Conservation (phyloP, 352 stramenopile species). For the Pythium phragmitis region DNA sequence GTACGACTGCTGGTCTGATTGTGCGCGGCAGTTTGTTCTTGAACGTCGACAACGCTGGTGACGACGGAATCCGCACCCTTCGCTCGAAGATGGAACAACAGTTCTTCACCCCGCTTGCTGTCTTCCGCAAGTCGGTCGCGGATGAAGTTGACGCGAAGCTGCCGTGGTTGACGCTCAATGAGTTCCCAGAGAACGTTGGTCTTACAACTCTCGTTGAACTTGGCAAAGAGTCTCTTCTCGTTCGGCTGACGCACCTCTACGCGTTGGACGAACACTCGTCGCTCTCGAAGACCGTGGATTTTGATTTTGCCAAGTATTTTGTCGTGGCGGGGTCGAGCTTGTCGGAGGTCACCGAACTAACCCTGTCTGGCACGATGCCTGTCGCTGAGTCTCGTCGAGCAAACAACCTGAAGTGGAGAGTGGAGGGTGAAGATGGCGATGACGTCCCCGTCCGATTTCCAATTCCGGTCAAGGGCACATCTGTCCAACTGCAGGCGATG, state of each 20-base stretch:
- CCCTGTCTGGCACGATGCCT: conserved; percentile 83
- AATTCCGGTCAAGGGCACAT: conserved; percentile 49
- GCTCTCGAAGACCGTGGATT: conserved; percentile 68
- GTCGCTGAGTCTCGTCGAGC: conserved; percentile 43
- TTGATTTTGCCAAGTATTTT: conserved; percentile 75
- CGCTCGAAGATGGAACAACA: conserved; percentile 64
- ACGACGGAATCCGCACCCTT: conserved; percentile 52
- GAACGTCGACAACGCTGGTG: conserved; percentile 52
- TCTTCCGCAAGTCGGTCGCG: conserved; percentile 42
- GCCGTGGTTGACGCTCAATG: conserved; percentile 56
- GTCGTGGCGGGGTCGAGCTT: conserved; percentile 44
- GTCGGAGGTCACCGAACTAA: conserved; percentile 82
- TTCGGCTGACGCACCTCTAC: conserved; percentile 95
- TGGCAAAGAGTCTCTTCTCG: conserved; percentile 72
- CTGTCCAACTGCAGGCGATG: conserved; percentile 84
- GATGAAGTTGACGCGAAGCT: conserved; percentile 46
- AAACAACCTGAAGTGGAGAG: conserved; percentile 63
- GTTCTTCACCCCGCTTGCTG: conserved; percentile 68
- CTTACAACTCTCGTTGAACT: conserved; percentile 90
- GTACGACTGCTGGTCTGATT: conserved; percentile 57
- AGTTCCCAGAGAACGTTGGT: conserved; percentile 92
- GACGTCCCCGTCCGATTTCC: conserved; percentile 25
- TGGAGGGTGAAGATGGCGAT: conserved; percentile 29
- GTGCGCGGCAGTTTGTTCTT: conserved; percentile 70
- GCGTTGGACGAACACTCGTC: conserved; percentile 79